Percentiles rank a stretch among this genome's conserved stretches.
These are phyloP conservation scores for Brachypodium distachyon DNA, from an alignment of 202 grass and related monocot genomes.

Conservation along the genomic window DNA sequence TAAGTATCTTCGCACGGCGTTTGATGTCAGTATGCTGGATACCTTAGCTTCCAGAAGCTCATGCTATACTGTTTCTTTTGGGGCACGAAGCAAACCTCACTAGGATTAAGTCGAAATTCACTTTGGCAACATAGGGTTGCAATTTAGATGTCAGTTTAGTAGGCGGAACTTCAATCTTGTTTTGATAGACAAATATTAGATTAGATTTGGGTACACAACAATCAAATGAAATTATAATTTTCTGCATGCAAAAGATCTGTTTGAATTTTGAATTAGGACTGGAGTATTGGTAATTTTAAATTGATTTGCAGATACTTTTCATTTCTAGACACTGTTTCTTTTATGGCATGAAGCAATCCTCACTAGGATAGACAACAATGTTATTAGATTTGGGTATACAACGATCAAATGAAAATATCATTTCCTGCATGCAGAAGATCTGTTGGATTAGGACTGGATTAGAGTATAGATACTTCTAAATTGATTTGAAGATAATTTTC, in stretches of 20 bases:
- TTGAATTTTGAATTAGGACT: background rate
- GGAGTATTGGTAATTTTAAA: background rate
- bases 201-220: background rate
- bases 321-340: no score
- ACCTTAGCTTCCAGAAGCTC: background rate
- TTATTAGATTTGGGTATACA: background rate
- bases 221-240: constrained; percentile 1
- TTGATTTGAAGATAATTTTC: background rate
- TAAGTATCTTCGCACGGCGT: background rate
- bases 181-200: background rate
- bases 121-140: background rate
- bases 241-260: background rate
- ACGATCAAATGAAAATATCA: background rate
- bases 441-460: background rate
- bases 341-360: no score
- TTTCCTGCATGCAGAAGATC: background rate
- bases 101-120: background rate
- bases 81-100: background rate
- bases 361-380: background rate
- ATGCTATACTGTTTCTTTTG: background rate
- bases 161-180: background rate
- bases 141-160: background rate
- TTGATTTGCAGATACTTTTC: background rate
- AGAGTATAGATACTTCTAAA: background rate
- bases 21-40: constrained; percentile 2